Conservation (phyloP, 495 filamentous ascomycete genomes). For the Neurospora pannonica region DNA sequence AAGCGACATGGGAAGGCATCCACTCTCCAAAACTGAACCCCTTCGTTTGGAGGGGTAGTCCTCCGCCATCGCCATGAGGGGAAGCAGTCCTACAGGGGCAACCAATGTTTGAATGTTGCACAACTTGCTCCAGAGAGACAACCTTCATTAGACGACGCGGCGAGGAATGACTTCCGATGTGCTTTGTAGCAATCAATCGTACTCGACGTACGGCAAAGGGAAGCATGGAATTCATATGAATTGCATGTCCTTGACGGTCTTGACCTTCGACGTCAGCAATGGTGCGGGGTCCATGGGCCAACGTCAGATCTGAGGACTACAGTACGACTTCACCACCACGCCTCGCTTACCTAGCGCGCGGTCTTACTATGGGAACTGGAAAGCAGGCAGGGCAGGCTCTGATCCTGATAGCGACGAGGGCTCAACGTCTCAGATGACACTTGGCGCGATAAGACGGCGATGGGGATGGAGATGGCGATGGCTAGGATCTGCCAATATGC, state of each 20-base stretch:
- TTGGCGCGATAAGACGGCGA: background rate
- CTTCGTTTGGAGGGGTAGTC: background rate
- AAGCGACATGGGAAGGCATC: background rate
- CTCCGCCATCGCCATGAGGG: background rate
- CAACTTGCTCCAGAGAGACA: background rate
- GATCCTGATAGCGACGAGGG: background rate
- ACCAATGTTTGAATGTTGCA: background rate
- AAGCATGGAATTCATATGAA: background rate
- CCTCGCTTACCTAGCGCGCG: background rate
- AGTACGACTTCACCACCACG: background rate
- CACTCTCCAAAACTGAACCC: background rate
- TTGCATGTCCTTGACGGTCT: background rate
- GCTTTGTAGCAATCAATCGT: background rate
- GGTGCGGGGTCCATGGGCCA: background rate
- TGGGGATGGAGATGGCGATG: background rate
- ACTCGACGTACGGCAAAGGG: background rate
- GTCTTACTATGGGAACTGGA: background rate
- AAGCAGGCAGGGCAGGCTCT: background rate
- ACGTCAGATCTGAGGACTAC: background rate
- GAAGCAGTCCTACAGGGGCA: background rate
- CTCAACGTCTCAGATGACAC: background rate
- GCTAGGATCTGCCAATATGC: background rate
- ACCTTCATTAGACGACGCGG: background rate
- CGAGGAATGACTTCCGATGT: background rate
- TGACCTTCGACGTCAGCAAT: background rate